Conservation (phyloP, 805 yeast species). For the Wickerhamiella vanderwaltii region DNA sequence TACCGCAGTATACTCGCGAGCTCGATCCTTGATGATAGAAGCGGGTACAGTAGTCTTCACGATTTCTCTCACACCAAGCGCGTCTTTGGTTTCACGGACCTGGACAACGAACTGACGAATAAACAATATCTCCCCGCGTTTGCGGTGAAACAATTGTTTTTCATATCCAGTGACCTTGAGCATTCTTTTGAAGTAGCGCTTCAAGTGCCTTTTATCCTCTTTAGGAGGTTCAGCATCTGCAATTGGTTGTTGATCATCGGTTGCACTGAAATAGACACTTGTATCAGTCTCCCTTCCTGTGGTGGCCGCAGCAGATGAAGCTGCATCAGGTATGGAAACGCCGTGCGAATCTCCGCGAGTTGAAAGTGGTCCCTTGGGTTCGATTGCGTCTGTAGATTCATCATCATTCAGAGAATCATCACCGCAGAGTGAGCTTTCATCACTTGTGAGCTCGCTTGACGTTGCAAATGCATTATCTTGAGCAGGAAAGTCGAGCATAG, state of each 20-base stretch:
- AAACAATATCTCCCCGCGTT: constrained; percentile 49
- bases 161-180: not conserved
- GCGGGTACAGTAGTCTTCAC: constrained; percentile 42
- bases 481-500: not conserved
- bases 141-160: constrained; percentile 11
- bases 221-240: too few species aligned
- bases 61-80: constrained; percentile 21
- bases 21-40: constrained; percentile 50
- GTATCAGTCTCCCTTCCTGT: not conserved
- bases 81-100: constrained; percentile 30
- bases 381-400: too few species aligned
- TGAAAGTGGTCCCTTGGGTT: not conserved
- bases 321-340: not conserved
- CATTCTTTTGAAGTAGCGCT: not conserved
- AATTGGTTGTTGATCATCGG: too few species aligned
- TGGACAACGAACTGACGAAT: constrained; percentile 59
- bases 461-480: not conserved
- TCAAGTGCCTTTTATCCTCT: too few species aligned
- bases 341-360: not conserved
- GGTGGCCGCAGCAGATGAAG: not conserved
- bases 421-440: too few species aligned
- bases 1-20: constrained; percentile 71
- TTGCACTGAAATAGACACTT: not conserved
- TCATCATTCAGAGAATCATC: too few species aligned
- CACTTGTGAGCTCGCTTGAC: too few species aligned